Percentiles rank a stretch among this genome's conserved stretches.
These are phyloP conservation scores for Podosphaera xanthii DNA, from an alignment of 2,329 filamentous ascomycete genomes.

Conservation along the genomic window DNA sequence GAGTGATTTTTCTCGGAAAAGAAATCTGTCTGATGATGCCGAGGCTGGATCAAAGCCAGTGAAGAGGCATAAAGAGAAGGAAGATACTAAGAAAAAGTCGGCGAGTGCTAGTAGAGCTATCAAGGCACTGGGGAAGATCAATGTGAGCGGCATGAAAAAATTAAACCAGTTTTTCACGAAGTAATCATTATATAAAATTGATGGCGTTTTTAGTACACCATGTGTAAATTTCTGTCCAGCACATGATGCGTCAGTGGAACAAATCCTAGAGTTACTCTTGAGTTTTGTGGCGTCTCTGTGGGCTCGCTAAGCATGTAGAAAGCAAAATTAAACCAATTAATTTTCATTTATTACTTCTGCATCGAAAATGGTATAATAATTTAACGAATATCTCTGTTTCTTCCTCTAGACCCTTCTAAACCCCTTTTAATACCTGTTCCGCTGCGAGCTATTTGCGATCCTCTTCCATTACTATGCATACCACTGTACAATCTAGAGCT, in stretches of 20 bases:
- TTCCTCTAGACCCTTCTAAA: conserved; percentile 28
- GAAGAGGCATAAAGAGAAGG: conserved; percentile 69
- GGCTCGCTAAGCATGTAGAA: not conserved
- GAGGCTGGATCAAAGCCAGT: conserved; percentile 39
- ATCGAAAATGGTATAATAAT: not conserved
- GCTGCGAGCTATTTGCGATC: conserved; percentile 17
- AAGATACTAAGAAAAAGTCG: conserved; percentile 73
- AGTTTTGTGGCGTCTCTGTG: too few relatives aligned
- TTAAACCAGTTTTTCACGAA: conserved; percentile 86
- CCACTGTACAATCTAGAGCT: conserved; percentile 4
- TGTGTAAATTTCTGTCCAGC: not conserved
- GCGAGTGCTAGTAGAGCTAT: conserved; percentile 51
- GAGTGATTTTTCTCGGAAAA: conserved; percentile 49
- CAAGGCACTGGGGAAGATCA: conserved; percentile 66
- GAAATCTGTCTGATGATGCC: conserved; percentile 38
- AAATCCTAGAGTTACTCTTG: too few relatives aligned
- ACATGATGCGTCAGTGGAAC: too few relatives aligned
- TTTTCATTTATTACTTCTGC: not conserved
- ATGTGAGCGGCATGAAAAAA: conserved; percentile 89
- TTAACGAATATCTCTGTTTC: conserved; percentile 24
- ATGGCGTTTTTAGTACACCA: not conserved
- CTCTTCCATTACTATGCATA: conserved; percentile 5
- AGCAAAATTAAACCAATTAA: not conserved
- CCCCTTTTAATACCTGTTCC: conserved; percentile 24
- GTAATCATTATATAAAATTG: conserved; percentile 13